A percentile compares a stretch with the other conserved stretches of the same genome.
Evolutionary conservation across 1,284 basidiomycete species (phyloP).

Genomic region (Cryptococcus sp.): DNA sequence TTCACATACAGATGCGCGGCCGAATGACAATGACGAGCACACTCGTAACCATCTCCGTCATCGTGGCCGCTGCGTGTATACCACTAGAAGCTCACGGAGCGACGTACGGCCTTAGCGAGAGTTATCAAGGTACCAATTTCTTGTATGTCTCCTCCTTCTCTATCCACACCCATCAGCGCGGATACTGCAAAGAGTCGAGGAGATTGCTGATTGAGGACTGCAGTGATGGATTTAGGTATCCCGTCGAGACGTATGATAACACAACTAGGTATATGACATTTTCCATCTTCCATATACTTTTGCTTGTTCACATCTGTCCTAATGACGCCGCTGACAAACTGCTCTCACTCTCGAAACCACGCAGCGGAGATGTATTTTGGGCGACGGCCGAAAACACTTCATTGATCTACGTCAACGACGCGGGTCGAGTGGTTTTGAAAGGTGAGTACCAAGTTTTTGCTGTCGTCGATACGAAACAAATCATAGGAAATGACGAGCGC

Average conservation of each 20-base stretch:
- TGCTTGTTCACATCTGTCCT: neutral
- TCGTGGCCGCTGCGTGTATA: neutral
- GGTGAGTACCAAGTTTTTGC: conserved; percentile 60
- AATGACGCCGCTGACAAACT: neutral
- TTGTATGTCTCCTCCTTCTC: conserved; percentile 21
- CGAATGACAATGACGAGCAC: too few relatives aligned
- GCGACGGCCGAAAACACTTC: conserved; percentile 43
- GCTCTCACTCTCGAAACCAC: neutral
- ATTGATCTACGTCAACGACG: conserved; percentile 60
- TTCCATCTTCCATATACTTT: neutral
- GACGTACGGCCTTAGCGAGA: conserved; percentile 28
- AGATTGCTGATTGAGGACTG: conserved; percentile 3
- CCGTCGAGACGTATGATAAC: conserved; percentile 39
- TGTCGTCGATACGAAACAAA: neutral
- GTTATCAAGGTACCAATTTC: conserved; percentile 28
- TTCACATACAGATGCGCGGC: too few relatives aligned
- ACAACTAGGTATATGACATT: conserved; percentile 43
- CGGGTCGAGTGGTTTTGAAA: conserved; percentile 73
- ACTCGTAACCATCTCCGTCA: neutral
- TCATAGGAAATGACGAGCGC: neutral
- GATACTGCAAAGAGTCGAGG: conserved; percentile 25
- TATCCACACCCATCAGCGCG: too few relatives aligned
- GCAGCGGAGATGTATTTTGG: conserved; percentile 63
- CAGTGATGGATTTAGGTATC: conserved; percentile 33
- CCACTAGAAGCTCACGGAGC: conserved; percentile 9